Evolutionary conservation across 148 eudicot genomes (phyloP), one percentile per base, ranked within the genome.

Genomic region (Polygonum maritimum): DNA sequence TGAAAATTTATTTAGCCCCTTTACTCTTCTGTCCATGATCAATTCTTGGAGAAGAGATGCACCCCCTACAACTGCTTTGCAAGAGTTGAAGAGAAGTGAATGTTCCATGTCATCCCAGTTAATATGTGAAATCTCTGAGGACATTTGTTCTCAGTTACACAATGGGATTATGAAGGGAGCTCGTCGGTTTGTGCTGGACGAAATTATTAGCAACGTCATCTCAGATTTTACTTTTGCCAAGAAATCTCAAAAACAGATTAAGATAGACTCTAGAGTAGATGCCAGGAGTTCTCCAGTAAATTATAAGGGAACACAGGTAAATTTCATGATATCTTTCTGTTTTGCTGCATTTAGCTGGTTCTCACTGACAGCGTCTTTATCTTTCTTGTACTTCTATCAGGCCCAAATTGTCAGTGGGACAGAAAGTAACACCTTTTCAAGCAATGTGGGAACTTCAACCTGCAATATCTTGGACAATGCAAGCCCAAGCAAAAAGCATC

Each of bases 101-200:
- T 72, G 71, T 79, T 71, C 76, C 76, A 67, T 63, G 36, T 67
- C 72, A 31, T 35, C 33, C 48, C 75, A 79, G 74, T 78, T 84
- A 76, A 44, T 89, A 75, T 79, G 85, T 35, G 88, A 83, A 74
- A 80, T 89, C 78, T 90, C 98, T 31, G 92, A 87, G 71, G 87
- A 88, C 76, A 78, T 92, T 78, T 89, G 86, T 79, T 84, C 88
- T 40, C 92, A 95, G 77, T 85, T 95, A 85, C 98, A 95, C 79
- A 79, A 79, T 73, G 92, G 83, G 58, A 87, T 95, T 58, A 87
- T 92, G 90, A 95, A 87, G 87, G 82, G 94, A 48, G 87, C 97
- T 72, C 93, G 92, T 57, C 85, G 86, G 67, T 82, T 84, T 76
- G 74, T 92, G 79, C 86, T 92, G 65, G 97, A 92, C 81, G 98